These are phyloP conservation scores for Urochloa ruziziensis DNA, from an alignment of 176 grass and related monocot species.

Conservation along the genomic window DNA sequence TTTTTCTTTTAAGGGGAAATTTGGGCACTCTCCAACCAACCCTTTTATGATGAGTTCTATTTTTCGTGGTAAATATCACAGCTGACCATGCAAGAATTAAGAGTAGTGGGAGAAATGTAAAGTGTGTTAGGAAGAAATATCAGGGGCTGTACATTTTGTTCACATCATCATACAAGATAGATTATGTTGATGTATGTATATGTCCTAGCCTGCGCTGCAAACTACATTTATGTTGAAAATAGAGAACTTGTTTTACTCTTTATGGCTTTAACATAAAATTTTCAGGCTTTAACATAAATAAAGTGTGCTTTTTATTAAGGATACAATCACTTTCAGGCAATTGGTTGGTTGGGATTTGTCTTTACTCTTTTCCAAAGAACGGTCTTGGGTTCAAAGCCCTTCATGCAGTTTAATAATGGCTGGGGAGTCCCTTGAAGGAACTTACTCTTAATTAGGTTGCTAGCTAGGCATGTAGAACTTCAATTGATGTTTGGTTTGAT, in stretches of 20 bases:
- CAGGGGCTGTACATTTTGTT: not conserved
- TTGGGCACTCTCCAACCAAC: not conserved
- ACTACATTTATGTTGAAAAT: not conserved
- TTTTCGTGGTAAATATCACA: not conserved
- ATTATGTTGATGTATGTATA: not conserved
- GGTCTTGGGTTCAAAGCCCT: not conserved
- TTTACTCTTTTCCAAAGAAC: not conserved
- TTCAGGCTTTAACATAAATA: too few species aligned
- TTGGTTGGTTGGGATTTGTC: not conserved
- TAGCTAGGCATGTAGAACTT: not conserved
- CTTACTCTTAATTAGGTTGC: not conserved
- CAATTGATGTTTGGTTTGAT: conserved; percentile 13
- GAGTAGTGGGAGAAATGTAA: not conserved
- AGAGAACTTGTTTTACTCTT: not conserved
- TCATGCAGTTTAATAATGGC: not conserved
- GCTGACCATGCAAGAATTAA: not conserved
- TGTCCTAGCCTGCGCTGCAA: not conserved
- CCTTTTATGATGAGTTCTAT: not conserved
- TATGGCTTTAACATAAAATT: not conserved
- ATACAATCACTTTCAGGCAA: too few species aligned
- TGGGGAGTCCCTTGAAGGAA: conserved; percentile 1
- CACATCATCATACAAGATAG: not conserved
- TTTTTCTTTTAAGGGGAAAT: not conserved
- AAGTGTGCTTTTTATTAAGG: not conserved
- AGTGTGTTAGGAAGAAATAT: not conserved